Conservation (phyloP, 2,329 filamentous ascomycete species). For the Hypomyces perniciosus region DNA sequence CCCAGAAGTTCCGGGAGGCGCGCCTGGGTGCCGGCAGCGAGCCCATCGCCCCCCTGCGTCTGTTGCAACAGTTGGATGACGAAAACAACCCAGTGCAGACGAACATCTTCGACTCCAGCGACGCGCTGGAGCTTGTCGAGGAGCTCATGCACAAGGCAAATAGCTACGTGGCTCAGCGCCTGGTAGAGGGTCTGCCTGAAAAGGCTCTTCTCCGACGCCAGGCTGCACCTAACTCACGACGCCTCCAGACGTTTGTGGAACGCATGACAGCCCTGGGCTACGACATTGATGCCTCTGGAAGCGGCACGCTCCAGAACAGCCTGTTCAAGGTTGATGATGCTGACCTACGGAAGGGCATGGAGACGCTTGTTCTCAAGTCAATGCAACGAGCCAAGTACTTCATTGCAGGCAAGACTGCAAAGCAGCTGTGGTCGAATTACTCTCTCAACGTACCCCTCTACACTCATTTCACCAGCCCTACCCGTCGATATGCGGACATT, state of each 20-base stretch:
- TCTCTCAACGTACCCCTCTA: slow-evolving; percentile 88
- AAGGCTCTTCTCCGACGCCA: slow-evolving; percentile 91
- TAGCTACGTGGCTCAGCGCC: slow-evolving; percentile 76
- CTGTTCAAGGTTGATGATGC: slow-evolving; percentile 87
- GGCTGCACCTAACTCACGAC: slow-evolving; percentile 75
- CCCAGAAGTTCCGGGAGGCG: slow-evolving; percentile 84
- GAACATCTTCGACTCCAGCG: slow-evolving; percentile 90
- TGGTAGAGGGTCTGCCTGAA: slow-evolving; percentile 73
- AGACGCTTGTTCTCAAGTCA: slow-evolving; percentile 88
- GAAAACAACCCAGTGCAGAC: slow-evolving; percentile 96
- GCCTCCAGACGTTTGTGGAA: slow-evolving; percentile 84
- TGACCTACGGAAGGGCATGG: slow-evolving; percentile 94
- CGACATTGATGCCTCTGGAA: slow-evolving; percentile 83
- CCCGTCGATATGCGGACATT: slow-evolving; percentile 89
- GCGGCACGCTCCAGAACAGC: slow-evolving; percentile 86
- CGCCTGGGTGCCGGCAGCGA: slow-evolving; percentile 75
- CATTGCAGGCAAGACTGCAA: slow-evolving; percentile 70
- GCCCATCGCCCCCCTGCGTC: slow-evolving; percentile 76
- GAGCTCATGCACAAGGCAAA: slow-evolving; percentile 94
- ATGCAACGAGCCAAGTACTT: slow-evolving; percentile 97
- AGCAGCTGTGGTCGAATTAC: slow-evolving; percentile 80
- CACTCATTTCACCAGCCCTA: slow-evolving; percentile 96
- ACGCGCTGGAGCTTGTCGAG: slow-evolving; percentile 88
- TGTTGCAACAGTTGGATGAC: slow-evolving; percentile 91
- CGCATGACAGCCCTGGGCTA: slow-evolving; percentile 89